Evolutionary conservation across 148 eudicot species (phyloP).

Genomic region (Dianthus caryophyllus): DNA sequence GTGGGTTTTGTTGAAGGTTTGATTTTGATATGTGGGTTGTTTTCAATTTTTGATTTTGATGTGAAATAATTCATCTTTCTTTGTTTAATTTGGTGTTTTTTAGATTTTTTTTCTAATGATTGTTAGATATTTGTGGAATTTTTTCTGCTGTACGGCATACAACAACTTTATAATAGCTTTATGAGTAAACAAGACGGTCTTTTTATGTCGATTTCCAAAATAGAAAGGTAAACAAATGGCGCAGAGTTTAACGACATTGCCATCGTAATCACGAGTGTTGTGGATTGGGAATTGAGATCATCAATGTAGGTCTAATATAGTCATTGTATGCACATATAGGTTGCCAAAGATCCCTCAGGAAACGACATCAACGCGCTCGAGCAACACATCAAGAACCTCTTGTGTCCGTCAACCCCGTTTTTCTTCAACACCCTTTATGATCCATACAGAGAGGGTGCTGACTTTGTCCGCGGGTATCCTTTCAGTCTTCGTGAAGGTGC

Average conservation of each 20-base stretch:
- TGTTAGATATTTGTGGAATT: background rate
- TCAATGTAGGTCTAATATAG: conserved; percentile 6
- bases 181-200: no score
- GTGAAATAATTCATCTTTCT: background rate
- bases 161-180: no score
- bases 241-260: no score
- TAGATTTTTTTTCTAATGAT: background rate
- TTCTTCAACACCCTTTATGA: conserved; percentile 90
- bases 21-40: background rate
- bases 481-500: conserved; percentile 85
- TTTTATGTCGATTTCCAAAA: no score
- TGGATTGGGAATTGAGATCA: no score
- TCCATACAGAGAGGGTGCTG: conserved; percentile 70
- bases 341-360: conserved; percentile 77
- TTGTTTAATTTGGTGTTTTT: background rate
- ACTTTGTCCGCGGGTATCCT: conserved; percentile 83
- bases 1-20: background rate
- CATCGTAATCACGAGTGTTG: no score
- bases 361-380: conserved; percentile 71
- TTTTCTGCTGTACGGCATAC: no score
- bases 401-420: conserved; percentile 65
- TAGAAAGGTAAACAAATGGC: no score
- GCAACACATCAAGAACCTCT: conserved; percentile 71
- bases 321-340: conserved; percentile 33
- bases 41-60: conserved; percentile 6